Conservation (phyloP, 768 basidiomycete genomes). For the Antrodiella citrinella region DNA sequence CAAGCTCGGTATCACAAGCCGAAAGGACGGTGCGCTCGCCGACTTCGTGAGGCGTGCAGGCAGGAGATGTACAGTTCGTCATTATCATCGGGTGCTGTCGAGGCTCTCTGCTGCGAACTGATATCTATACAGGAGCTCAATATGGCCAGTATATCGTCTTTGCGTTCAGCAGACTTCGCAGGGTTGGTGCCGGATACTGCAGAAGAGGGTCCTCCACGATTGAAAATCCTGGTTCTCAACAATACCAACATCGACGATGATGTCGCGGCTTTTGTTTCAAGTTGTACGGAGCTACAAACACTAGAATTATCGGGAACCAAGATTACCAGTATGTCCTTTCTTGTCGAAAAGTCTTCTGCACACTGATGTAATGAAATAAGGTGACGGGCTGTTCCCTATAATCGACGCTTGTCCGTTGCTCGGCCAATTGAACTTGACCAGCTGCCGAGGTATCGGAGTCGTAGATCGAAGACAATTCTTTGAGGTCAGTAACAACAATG, state of each 20-base stretch:
- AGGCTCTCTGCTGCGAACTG: too few relatives aligned
- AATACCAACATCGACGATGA: conserved; percentile 56
- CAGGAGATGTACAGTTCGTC: conserved; percentile 47
- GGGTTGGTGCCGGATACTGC: conserved; percentile 37
- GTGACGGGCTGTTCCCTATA: conserved; percentile 44
- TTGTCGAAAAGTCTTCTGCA: neutral
- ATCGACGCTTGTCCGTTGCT: conserved; percentile 50
- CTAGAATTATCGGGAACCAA: conserved; percentile 52
- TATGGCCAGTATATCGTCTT: conserved; percentile 40
- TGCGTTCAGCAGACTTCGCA: conserved; percentile 44
- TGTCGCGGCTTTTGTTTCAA: conserved; percentile 41
- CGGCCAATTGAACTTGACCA: conserved; percentile 51
- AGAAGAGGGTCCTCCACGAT: conserved; percentile 25
- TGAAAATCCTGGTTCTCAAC: conserved; percentile 47
- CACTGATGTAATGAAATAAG: too few relatives aligned
- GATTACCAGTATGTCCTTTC: conserved; percentile 42
- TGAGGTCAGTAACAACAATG: conserved; percentile 36
- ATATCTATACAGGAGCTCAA: too few relatives aligned
- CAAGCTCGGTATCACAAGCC: conserved; percentile 39
- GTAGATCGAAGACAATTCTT: conserved; percentile 59
- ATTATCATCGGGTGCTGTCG: too few relatives aligned
- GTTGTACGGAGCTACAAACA: conserved; percentile 38
- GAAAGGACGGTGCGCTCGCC: conserved; percentile 28
- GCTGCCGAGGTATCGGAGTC: conserved; percentile 55
- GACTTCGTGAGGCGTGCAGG: conserved; percentile 47